Base-by-base conservation (phyloP, 108 stramenopile genomes). In the Skeletonema tropicum region DNA sequence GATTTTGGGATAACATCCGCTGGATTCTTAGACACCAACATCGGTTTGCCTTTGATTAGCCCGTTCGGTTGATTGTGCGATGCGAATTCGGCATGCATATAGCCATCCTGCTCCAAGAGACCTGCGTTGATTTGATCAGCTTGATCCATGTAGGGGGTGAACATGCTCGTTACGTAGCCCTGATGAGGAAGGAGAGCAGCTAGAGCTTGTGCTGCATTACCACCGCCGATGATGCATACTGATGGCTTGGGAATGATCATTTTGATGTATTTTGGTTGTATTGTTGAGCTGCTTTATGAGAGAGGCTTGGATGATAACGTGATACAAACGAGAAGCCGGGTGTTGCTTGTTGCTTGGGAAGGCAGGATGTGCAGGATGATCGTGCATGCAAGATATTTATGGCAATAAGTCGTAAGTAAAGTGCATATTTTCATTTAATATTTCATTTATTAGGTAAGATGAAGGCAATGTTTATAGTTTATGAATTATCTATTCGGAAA, bases 191-290 rank as follows among this genome's bases (percentile, higher is more conserved):
- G 45, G 25, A 64, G 71, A 14, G 49, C 36, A n/a, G 81, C 32
- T 14, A 82, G 48, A 64, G 75, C 81, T 38, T 82, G 81, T 45
- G 77, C 73, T 60, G 82, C 82, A 73, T 83, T 83, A 57, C 82
- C 82, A 23, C 82, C 82, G 2, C 82, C 82, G n/a, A 49, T 19
- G 48, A 49, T 49, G 48, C 48, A 49, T 7, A 49, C 48, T 6
- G 48, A 19, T 17, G 48, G 48, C 48, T 49, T 49, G 5, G 48
- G 48, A 49, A 13, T 49, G 48, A 49, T 49, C 48, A 49, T 49
- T 19, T 49, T 49, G 48, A 17, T 48, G 15, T 48, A 29, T 29
- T 29, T 1, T 29, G 26, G 26, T 29, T 29, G 26, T 29, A 29
- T 29, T 29, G 26, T 29, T 29, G 26, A 29, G 26, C 26, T 29